phyloP scores from a whole-genome alignment of 2,329 filamentous ascomycete genomes.

The Fusarium acutatum region DNA sequence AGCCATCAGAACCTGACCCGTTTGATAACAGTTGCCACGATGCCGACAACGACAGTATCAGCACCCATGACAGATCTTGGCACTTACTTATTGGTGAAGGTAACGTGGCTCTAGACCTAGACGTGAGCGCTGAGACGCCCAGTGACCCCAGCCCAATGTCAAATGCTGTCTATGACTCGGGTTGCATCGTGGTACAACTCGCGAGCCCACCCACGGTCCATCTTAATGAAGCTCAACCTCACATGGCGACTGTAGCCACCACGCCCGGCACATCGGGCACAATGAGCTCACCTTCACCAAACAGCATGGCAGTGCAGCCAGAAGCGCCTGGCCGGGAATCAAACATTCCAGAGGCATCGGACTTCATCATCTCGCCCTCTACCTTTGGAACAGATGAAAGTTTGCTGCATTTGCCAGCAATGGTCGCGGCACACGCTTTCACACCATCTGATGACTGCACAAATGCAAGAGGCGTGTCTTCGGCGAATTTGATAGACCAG shows the following conservation, averaged over 20 bases:
- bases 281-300: background rate
- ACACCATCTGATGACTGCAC: too few species aligned
- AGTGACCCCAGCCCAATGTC: background rate
- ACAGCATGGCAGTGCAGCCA: background rate
- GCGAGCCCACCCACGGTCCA: background rate
- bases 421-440: background rate
- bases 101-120: background rate
- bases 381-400: background rate
- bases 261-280: background rate
- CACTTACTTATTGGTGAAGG: too few species aligned
- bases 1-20: background rate
- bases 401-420: background rate
- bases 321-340: background rate
- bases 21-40: background rate
- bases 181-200: background rate
- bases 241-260: background rate
- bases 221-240: background rate
- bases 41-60: background rate
- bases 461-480: background rate
- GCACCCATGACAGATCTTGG: background rate
- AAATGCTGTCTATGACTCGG: background rate
- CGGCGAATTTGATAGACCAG: background rate
- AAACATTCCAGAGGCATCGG: background rate
- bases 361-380: background rate
- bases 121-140: background rate